phyloP scores from a whole-genome alignment of 495 filamentous ascomycete genomes.

The Podospora conica region DNA sequence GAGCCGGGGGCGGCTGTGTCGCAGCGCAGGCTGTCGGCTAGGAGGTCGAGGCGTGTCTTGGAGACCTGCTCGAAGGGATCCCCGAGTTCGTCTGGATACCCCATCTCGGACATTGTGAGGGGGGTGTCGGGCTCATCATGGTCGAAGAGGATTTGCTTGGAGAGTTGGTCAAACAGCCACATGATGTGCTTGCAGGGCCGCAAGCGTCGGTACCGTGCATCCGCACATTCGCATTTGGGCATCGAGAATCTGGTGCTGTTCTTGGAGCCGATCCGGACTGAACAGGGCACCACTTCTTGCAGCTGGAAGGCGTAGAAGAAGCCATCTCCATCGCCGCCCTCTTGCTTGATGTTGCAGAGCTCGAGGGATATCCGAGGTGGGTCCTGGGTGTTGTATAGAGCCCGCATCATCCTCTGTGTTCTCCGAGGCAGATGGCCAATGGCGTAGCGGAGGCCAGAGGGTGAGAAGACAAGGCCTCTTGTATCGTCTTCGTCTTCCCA shows the following conservation, averaged over 20 bases:
- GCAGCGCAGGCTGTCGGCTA: constrained; percentile 40
- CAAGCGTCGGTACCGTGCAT: constrained; percentile 18
- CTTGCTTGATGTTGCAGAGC: constrained; percentile 34
- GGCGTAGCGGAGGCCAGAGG: constrained; percentile 35
- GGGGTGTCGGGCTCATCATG: constrained; percentile 32
- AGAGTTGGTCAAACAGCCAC: constrained; percentile 43
- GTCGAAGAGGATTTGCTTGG: constrained; percentile 33
- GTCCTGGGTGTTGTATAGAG: constrained; percentile 19
- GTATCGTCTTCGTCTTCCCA: constrained; percentile 30
- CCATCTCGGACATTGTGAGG: constrained; percentile 29
- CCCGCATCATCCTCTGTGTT: constrained; percentile 18
- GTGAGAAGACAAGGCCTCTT: constrained; percentile 27
- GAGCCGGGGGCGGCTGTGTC: constrained; percentile 31
- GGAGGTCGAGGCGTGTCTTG: constrained; percentile 38
- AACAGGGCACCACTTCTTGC: constrained; percentile 41
- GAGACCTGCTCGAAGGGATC: constrained; percentile 39
- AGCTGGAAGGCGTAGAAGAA: constrained; percentile 43
- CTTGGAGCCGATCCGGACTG: constrained; percentile 35
- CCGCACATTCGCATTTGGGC: constrained; percentile 38
- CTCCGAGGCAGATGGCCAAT: constrained; percentile 18
- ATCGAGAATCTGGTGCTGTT: constrained; percentile 29
- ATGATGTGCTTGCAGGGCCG: constrained; percentile 43
- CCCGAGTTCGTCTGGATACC: constrained; percentile 37
- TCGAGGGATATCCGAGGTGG: constrained; percentile 38
- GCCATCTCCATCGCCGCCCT: constrained; percentile 25